These are phyloP conservation scores for Fusarium annulatum DNA, from an alignment of 2,329 filamentous ascomycete genomes.

Conservation along the genomic window DNA sequence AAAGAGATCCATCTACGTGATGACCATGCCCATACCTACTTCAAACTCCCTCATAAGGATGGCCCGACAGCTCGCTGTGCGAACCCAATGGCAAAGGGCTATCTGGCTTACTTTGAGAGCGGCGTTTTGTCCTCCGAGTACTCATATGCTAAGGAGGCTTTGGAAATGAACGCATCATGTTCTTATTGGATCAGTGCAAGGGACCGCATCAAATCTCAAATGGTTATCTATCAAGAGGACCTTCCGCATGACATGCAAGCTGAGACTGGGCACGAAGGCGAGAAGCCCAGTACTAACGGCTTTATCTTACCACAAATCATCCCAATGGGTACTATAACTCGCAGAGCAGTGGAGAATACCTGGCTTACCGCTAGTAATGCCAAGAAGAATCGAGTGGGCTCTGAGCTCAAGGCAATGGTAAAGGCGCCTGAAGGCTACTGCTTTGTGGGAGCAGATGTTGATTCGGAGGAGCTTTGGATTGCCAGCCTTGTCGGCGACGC, in stretches of 20 bases:
- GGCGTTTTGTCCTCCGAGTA: slow-evolving; percentile 89
- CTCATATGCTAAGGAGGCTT: slow-evolving; percentile 88
- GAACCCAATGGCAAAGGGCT: slow-evolving; percentile 91
- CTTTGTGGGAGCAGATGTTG: slow-evolving; percentile 97
- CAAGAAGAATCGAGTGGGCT: slow-evolving; percentile 94
- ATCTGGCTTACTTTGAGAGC: slow-evolving; percentile 90
- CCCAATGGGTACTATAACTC: slow-evolving; percentile 97
- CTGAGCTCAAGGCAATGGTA: slow-evolving; percentile 97
- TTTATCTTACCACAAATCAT: slow-evolving; percentile 96
- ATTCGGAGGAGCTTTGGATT: slow-evolving; percentile 98
- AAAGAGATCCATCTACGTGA: slow-evolving; percentile 71
- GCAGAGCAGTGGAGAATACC: slow-evolving; percentile 94
- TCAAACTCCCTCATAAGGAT: slow-evolving; percentile 97
- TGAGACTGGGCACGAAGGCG: slow-evolving; percentile 4
- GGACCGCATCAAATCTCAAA: slow-evolving; percentile 92
- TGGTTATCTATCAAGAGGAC: slow-evolving; percentile 88
- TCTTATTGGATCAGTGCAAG: slow-evolving; percentile 99
- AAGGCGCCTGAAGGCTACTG: slow-evolving; percentile 89
- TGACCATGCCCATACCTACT: slow-evolving; percentile 76
- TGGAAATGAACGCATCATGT: slow-evolving; percentile 98
- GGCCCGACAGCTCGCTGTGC: slow-evolving; percentile 85
- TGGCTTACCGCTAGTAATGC: slow-evolving; percentile 99
- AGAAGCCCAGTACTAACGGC: slow-evolving; percentile 57
- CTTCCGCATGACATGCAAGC: slow-evolving; percentile 30
- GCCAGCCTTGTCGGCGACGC: slow-evolving; percentile 94